Conservation (phyloP, 495 filamentous ascomycete genomes). For the Podospora bellae-mahoneyi region DNA sequence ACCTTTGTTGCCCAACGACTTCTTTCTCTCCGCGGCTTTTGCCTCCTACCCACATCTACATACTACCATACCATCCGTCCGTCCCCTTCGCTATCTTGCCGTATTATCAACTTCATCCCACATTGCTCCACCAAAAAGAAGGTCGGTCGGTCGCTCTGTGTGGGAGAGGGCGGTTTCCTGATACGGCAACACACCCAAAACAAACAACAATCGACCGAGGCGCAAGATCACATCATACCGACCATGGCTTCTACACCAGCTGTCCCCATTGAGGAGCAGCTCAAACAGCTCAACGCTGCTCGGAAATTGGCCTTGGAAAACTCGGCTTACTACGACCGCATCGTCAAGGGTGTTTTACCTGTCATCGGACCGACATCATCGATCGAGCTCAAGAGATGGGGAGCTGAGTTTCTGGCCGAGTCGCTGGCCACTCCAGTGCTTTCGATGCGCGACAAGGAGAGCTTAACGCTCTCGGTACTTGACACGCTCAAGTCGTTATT, state of each 20-base stretch:
- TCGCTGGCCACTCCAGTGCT: slow-evolving; percentile 86
- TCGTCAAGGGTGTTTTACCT: slow-evolving; percentile 84
- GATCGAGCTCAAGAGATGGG: slow-evolving; percentile 89
- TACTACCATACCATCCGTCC: not conserved
- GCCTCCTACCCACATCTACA: not conserved
- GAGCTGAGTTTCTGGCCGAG: slow-evolving; percentile 92
- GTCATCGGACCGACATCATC: slow-evolving; percentile 73
- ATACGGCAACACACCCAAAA: slow-evolving; percentile 11
- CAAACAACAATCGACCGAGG: not conserved
- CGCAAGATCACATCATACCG: not conserved
- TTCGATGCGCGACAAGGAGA: slow-evolving; percentile 67
- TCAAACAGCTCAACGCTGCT: slow-evolving; percentile 80
- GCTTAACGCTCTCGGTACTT: slow-evolving; percentile 66
- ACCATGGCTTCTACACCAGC: slow-evolving; percentile 41
- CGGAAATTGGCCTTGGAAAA: slow-evolving; percentile 84
- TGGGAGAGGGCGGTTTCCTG: not conserved
- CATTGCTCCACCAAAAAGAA: not conserved
- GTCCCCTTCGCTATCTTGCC: not conserved
- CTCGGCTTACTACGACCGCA: slow-evolving; percentile 77
- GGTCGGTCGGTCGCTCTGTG: not conserved
- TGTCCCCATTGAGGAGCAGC: slow-evolving; percentile 64
- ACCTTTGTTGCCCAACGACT: not conserved
- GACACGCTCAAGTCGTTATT: slow-evolving; percentile 70
- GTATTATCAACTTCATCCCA: not conserved
- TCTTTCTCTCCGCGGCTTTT: not conserved